Conservation (phyloP, 768 basidiomycete genomes). For the Basidioascus undulatus region DNA sequence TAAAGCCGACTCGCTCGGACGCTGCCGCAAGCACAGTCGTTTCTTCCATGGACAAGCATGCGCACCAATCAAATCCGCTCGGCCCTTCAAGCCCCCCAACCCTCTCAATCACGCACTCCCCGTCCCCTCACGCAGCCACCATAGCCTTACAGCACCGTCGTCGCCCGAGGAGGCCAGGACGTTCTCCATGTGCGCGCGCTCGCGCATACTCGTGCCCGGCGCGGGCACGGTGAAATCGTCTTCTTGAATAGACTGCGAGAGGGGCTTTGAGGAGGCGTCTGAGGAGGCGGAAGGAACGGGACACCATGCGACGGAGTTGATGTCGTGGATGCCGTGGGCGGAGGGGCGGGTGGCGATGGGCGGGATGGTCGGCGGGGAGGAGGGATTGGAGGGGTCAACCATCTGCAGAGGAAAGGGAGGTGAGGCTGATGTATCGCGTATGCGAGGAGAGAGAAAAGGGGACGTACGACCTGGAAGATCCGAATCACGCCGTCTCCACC, state of each 20-base stretch:
- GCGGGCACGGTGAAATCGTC: slow-evolving; percentile 3
- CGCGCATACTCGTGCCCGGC: slow-evolving; percentile 6
- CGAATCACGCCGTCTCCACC: slow-evolving; percentile 67
- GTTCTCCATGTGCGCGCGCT: slow-evolving; percentile 13
- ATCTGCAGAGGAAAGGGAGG: neutral
- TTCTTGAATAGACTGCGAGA: slow-evolving; percentile 2
- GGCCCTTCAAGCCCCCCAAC: too few species aligned
- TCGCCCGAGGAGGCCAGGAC: slow-evolving; percentile 65
- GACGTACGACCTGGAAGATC: slow-evolving; percentile 40
- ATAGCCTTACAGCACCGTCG: slow-evolving; percentile 59
- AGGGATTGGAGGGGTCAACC: neutral
- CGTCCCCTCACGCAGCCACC: slow-evolving; percentile 26
- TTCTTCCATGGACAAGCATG: too few species aligned
- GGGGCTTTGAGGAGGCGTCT: neutral
- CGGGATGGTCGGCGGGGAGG: neutral
- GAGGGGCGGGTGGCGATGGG: slow-evolving; percentile 34
- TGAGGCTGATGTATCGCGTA: neutral
- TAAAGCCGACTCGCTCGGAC: too few species aligned
- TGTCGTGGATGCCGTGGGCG: slow-evolving; percentile 62
- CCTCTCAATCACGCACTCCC: too few species aligned
- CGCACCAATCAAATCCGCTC: too few species aligned
- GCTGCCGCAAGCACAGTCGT: too few species aligned
- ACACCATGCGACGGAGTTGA: slow-evolving; percentile 72
- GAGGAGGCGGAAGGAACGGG: slow-evolving; percentile 16
- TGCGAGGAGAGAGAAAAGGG: neutral